A percentile compares a stretch with the other conserved stretches of the same genome.
These are phyloP conservation scores for Liquidambar formosana DNA, from an alignment of 164 flowering plant species.

Conservation along the genomic window DNA sequence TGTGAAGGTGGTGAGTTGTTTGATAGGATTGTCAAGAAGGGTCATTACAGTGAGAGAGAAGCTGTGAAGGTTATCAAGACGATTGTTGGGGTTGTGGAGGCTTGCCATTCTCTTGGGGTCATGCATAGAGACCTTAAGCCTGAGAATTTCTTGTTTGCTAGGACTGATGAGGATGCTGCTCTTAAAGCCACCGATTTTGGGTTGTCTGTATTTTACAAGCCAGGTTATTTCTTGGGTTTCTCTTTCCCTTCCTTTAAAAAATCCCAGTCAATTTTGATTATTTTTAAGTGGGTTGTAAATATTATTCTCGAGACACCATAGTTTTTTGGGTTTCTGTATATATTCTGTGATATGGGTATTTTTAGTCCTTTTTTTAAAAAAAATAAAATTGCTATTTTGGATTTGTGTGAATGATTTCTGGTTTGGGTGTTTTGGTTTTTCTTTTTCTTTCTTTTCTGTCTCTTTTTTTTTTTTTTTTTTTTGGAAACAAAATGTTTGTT, in stretches of 20 bases:
- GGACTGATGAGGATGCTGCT: conserved; percentile 3
- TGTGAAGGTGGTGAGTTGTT: conserved; percentile 24
- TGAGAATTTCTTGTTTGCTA: conserved; percentile 5
- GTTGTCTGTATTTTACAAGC: conserved; percentile 33
- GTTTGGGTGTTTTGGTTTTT: neutral
- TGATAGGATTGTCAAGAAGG: conserved; percentile 30
- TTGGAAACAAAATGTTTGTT: neutral
- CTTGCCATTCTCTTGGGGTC: conserved; percentile 50
- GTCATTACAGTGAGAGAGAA: conserved; percentile 29
- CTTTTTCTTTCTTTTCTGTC: no score
- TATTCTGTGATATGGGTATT: neutral
- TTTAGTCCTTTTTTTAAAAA: neutral
- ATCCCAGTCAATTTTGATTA: neutral
- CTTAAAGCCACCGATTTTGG: conserved; percentile 16
- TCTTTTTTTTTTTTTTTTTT: no score
- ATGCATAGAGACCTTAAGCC: conserved; percentile 38
- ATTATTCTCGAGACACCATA: neutral
- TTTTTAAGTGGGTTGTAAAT: neutral
- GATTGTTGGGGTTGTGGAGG: conserved; percentile 46
- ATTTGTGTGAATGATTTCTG: neutral
- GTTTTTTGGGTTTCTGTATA: neutral
- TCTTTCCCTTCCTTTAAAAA: neutral
- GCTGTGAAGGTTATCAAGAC: conserved; percentile 29
- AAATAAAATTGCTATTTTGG: neutral
- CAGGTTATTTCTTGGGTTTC: conserved; percentile 15